Evolutionary conservation across 345 rosid species (phyloP), one percentile per base, ranked within the genome.

Genomic region (Durio zibethinus): DNA sequence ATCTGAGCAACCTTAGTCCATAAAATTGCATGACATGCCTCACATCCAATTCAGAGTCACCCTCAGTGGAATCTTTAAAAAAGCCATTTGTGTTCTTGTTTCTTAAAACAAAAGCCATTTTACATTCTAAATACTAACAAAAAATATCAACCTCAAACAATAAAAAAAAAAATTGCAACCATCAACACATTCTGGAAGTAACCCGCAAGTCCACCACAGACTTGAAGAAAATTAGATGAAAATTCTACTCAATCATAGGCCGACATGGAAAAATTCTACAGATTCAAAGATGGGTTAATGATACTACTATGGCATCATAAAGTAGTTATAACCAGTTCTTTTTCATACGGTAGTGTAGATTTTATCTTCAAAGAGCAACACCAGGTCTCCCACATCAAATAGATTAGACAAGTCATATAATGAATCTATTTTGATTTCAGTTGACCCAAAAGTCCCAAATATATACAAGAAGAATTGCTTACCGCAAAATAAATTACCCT

Each of bases 301-400:
- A 64, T 64, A 64, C 38, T 20, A 36, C 45, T 0, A 64, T 14
- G 7, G 2, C 23, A 64, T 36, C 12, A 20, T 10, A 20, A 64
- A 18, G 42, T 64, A 36, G 36, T 35, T n/a, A 64, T 35, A 35
- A 6, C 35, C n/a, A n/a, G n/a, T n/a, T n/a, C n/a, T 10, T 40
- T 3, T 38, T 21, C 16, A 0, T 50, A 9, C 21, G 12, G 29
- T 5, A 15, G 21, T 38, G 8, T 38, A 38, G 15, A 38, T 38
- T n/a, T 35, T 65, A n/a, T 65, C 70, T 65, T 38, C 71, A 71
- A 71, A 70, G 15, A 50, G 14, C n/a, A 69, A 15, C 73, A 18
- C 7, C 29, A 15, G 35, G 15, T 47, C 15, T 16, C 15, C 54
- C 1, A 14, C 6, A 69, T 69, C 40, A 8, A 12, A 45, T 25